Percentiles rank a stretch among this genome's conserved stretches.
Conservation (phyloP, 2,329 filamentous ascomycete species). For the Ophiocordyceps camponoti-saundersi region DNA sequence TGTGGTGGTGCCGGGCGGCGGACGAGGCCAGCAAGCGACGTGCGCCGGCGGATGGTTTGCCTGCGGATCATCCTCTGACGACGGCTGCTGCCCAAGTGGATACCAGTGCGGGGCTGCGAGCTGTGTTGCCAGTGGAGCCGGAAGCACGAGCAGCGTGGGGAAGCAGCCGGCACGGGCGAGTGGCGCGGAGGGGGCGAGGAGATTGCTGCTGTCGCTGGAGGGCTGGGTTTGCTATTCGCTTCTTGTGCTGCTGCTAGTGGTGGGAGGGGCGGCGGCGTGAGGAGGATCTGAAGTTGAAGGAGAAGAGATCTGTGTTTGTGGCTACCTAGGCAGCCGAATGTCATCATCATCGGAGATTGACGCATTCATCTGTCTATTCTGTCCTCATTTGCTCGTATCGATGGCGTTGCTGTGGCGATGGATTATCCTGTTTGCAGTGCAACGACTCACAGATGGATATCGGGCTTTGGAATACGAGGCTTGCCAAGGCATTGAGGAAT, state of each 20-base stretch:
- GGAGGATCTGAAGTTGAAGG: too few species aligned
- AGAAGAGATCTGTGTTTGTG: too few species aligned
- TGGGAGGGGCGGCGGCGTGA: not conserved
- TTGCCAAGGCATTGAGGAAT: too few species aligned
- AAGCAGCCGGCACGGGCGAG: constrained; percentile 27
- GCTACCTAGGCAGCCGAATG: too few species aligned
- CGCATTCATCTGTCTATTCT: not conserved
- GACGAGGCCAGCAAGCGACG: constrained; percentile 22
- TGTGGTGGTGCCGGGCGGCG: constrained; percentile 48
- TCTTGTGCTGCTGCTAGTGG: not conserved
- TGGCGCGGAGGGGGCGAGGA: not conserved
- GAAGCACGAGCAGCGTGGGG: constrained; percentile 37
- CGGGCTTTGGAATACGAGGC: not conserved
- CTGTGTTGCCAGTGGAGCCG: constrained; percentile 42
- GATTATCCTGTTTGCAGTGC: not conserved
- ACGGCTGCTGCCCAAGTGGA: constrained; percentile 68
- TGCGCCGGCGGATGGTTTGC: constrained; percentile 75
- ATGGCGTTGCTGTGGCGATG: not conserved
- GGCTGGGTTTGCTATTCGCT: not conserved
- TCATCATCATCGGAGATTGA: not conserved
- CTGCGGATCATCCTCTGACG: constrained; percentile 25
- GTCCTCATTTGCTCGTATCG: not conserved
- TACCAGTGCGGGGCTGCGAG: constrained; percentile 57
- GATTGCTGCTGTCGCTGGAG: not conserved
- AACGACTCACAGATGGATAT: not conserved